Evolutionary conservation across 495 filamentous ascomycete genomes (phyloP).

Genomic region (Cercophora scortea): DNA sequence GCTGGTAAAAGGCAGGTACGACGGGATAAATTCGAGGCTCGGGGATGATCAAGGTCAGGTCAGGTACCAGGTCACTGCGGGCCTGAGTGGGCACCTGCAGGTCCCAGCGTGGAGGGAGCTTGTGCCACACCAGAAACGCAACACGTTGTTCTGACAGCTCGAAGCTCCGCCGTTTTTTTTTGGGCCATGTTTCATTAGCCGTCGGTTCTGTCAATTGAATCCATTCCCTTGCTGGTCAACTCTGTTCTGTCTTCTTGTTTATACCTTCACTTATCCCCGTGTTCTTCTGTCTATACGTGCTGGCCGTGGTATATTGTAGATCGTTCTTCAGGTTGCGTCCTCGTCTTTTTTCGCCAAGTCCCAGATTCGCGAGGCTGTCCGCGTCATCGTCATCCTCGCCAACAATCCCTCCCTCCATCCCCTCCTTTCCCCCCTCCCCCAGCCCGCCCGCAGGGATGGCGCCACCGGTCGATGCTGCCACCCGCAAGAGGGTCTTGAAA

Average conservation of each 20-base stretch:
- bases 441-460: slow-evolving; percentile 26
- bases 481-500: slow-evolving; percentile 73
- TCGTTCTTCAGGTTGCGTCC: too few species aligned
- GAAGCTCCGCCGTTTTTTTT: not conserved
- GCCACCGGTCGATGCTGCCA: slow-evolving; percentile 33
- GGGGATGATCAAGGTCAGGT: too few species aligned
- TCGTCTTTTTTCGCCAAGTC: too few species aligned
- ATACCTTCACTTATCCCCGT: slow-evolving; percentile 1
- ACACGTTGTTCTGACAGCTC: not conserved
- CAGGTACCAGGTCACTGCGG: too few species aligned
- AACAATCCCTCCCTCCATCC: not conserved
- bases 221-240: not conserved
- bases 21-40: too few species aligned
- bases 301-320: slow-evolving; percentile 7
- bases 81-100: too few species aligned
- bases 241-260: not conserved
- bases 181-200: not conserved
- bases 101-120: too few species aligned
- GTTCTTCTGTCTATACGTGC: slow-evolving; percentile 5
- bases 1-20: too few species aligned
- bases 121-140: not conserved
- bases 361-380: too few species aligned
- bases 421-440: not conserved
- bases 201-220: too few species aligned
- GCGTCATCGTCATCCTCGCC: not conserved